Base-by-base conservation (phyloP, 1,284 basidiomycete genomes). In the Apiotrichum brassicae region DNA sequence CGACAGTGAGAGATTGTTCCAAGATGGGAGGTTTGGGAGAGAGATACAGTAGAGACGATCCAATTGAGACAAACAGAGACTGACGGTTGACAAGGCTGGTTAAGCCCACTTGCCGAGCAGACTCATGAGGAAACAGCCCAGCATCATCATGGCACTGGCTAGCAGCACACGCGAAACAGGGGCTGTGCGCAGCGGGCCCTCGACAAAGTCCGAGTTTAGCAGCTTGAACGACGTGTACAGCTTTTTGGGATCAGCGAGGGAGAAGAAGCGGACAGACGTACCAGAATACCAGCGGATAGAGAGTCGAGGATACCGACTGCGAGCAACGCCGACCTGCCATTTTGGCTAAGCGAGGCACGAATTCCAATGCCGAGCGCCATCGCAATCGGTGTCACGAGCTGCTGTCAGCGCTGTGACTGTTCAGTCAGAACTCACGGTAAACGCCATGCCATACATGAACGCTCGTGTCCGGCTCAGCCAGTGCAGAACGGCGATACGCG, bases 261-360 rank as follows among this genome's bases (percentile, higher is more conserved):
- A n/a, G n/a, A n/a, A n/a, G n/a, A n/a, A n/a, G n/a, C n/a, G n/a
- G n/a, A n/a, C n/a, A n/a, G n/a, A n/a, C n/a, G n/a, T n/a, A n/a
- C n/a, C n/a, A 97, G 72, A 62, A 97, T 90, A 3, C 92, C 93
- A 0, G 88, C 80, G 48, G 86, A 90, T 37, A 89, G 72, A 7
- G 89, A 80, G 66, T 95, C 56, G 36, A 68, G 54, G 34, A 68
- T 61, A 16, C 66, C 66, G 25, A 68, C 59, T 5, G 64, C 56
- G 2, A 66, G 46, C 16, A 68, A 48, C 3, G 61, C 57, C 2
- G 64, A 55, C 32, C 53, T 60, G 14, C 66, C 63, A 43, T 66
- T 66, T 20, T 59, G 56, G 8, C 57, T 59, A 53, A 65, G 66
- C 6, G 57, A 58, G 42, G 58, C 35, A 45, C 60, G 59, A 5